Conservation (phyloP, 208 protist species). For the Trypanosoma rangeli region DNA sequence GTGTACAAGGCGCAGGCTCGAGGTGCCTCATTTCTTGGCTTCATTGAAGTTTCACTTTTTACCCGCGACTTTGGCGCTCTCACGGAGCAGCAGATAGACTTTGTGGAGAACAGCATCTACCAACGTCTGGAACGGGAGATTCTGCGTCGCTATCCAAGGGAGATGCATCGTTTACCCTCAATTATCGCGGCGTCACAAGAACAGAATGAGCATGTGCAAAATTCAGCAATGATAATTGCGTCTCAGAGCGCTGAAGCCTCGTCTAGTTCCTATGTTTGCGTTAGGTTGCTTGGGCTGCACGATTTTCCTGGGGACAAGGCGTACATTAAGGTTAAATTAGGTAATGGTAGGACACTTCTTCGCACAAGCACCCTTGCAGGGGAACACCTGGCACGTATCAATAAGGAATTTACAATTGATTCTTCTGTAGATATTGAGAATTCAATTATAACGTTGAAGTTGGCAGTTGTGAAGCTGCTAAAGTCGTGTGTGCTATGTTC, state of each 20-base stretch:
- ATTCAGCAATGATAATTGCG: neutral
- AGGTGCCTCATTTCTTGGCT: slow-evolving; percentile 40
- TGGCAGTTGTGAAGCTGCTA: slow-evolving; percentile 36
- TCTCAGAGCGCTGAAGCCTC: neutral
- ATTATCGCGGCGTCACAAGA: slow-evolving; percentile 9
- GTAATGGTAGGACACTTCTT: slow-evolving; percentile 16
- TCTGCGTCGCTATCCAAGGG: slow-evolving; percentile 2
- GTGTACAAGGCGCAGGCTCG: slow-evolving; percentile 43
- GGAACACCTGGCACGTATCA: slow-evolving; percentile 3
- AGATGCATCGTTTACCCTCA: slow-evolving; percentile 8
- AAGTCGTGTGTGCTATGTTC: slow-evolving; percentile 40
- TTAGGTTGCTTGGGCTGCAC: slow-evolving; percentile 11
- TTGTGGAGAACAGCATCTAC: neutral
- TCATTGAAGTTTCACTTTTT: slow-evolving; percentile 51
- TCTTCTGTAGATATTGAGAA: slow-evolving; percentile 3
- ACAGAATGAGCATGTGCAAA: neutral
- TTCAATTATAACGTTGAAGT: slow-evolving; percentile 52
- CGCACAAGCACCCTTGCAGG: slow-evolving; percentile 13
- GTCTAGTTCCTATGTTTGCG: neutral
- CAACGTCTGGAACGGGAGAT: slow-evolving; percentile 6
- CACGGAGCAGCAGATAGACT: neutral
- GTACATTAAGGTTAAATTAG: slow-evolving; percentile 23
- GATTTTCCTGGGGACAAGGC: slow-evolving; percentile 18
- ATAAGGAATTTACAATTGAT: slow-evolving; percentile 24
- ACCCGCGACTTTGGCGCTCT: slow-evolving; percentile 39